phyloP scores from a whole-genome alignment of 176 grass and related monocot genomes.

The Dendrocalamus sinicus region DNA sequence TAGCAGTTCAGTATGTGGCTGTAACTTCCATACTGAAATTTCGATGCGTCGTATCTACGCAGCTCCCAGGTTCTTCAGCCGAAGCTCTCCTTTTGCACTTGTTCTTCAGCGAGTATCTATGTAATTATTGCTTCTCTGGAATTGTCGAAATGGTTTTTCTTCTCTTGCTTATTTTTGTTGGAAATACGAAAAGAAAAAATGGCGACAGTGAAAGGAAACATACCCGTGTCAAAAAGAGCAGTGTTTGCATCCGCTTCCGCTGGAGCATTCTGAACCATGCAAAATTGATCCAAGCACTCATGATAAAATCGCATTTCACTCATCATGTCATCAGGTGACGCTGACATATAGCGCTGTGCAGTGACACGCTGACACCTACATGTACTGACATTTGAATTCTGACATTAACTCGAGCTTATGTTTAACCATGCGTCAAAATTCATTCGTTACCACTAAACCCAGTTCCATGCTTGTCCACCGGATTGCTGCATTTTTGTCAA shows the following conservation, averaged over 20 bases:
- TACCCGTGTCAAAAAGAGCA: background rate
- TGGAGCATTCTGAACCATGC: background rate
- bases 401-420: background rate
- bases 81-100: background rate
- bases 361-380: background rate
- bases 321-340: slow-evolving; percentile 18
- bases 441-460: background rate
- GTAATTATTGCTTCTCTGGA: background rate
- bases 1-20: background rate
- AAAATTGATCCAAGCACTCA: background rate
- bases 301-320: background rate
- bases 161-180: background rate
- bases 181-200: too few species aligned
- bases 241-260: background rate
- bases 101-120: background rate
- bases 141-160: background rate
- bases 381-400: background rate
- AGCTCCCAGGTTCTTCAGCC: background rate
- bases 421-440: background rate
- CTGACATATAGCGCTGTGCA: background rate
- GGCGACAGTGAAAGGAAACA: slow-evolving; percentile 24
- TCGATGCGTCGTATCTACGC: background rate
- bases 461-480: background rate
- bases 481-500: background rate
- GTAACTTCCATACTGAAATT: background rate